phyloP scores from a whole-genome alignment of 129 eudicot genomes.

The Helianthus tuberosus region DNA sequence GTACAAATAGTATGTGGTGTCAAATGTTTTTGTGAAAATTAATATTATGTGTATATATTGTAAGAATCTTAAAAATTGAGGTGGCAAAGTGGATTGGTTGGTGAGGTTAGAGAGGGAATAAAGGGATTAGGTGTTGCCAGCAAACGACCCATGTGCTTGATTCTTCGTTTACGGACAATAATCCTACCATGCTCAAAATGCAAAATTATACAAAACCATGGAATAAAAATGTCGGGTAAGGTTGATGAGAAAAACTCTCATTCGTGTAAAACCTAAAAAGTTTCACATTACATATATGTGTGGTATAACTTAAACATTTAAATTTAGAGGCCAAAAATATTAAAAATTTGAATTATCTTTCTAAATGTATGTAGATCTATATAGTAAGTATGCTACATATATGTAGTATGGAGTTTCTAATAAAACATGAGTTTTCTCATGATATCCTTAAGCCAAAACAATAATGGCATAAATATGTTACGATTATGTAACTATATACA shows the following conservation, averaged over 20 bases:
- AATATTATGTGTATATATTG: not conserved
- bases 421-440: too few species aligned
- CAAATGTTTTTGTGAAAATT: not conserved
- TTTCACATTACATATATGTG: too few species aligned
- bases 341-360: too few species aligned
- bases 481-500: not conserved
- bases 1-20: conserved; percentile 17
- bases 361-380: too few species aligned
- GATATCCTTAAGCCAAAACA: not conserved
- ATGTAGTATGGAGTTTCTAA: too few species aligned
- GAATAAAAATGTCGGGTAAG: not conserved
- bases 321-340: too few species aligned
- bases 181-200: conserved; percentile 27
- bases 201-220: conserved; percentile 15
- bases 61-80: not conserved
- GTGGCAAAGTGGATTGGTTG: conserved; percentile 32
- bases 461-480: conserved; percentile 4
- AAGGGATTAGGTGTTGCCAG: conserved; percentile 39
- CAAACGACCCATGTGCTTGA: conserved; percentile 50
- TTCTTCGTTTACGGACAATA: conserved; percentile 46
- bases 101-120: conserved; percentile 29
- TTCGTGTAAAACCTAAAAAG: too few species aligned
- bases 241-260: too few species aligned
- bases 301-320: too few species aligned
- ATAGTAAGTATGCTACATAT: too few species aligned